Base-by-base conservation (phyloP, 2,329 filamentous ascomycete species). In the Thelonectria rubi region DNA sequence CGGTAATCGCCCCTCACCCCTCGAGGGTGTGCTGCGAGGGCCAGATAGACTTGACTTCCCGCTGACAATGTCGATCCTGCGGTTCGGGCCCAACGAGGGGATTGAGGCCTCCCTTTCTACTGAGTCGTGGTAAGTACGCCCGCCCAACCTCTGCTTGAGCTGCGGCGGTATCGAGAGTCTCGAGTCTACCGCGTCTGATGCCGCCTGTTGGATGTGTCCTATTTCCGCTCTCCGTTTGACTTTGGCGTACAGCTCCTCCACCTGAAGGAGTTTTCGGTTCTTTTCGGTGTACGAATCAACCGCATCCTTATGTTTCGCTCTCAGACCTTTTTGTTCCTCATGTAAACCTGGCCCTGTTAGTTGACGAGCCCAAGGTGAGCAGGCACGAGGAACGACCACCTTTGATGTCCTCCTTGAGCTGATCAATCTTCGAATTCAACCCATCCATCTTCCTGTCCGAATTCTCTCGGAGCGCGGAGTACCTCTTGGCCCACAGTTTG, bases 261-360 rank as follows among this genome's bases (percentile, higher is more conserved):
- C 85, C 62, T 92, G 89, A 5, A 88, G 77, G 3, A 91, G 83
- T 60, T 88, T 90, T 48, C 85, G 88, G 66, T 80, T 87, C 74
- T 94, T 95, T 20, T 93, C 89, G 57, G 85, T 85, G 69, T 88
- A 89, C 4, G 87, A 82, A 20, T 87, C 82, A 5, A 82, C 79
- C 1, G 97, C 79, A 37, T 94, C 90, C 17, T 91, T 84, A 64
- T 93, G 91, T 75, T 91, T 93, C 50, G 85, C 84, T 53, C 87
- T 82, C 11, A 94, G 78, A 9, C 80, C 79, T 20, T 89, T 85
- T 55, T 91, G 86, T 32, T 91, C 87, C 9, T 81, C 69, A 58
- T 86, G 82, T 77, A 91, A 81, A 37, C 83, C 80, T 84, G 39
- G 60, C 10, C 21, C 14, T 60, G 57, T 70, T 5, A 72, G 60